A percentile compares a stretch with the other conserved stretches of the same genome.
These are phyloP conservation scores for Fusarium sp. DNA, from an alignment of 2,329 filamentous ascomycete species.

Conservation along the genomic window DNA sequence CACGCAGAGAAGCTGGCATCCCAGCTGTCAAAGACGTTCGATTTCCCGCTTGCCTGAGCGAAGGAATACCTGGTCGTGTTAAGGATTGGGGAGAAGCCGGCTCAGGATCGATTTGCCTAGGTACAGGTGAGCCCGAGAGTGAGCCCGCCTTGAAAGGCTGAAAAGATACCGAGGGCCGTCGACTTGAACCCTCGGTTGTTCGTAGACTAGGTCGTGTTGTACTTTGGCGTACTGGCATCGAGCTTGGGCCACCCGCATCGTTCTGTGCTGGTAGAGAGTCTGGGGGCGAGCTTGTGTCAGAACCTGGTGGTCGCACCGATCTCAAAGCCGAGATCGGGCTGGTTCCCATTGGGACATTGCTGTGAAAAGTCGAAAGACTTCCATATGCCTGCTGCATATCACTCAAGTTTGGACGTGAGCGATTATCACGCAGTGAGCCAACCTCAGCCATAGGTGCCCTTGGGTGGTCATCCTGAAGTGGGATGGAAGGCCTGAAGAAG, in stretches of 20 bases:
- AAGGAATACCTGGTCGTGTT: slow-evolving; percentile 61
- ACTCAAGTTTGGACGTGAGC: slow-evolving; percentile 60
- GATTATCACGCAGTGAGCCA: slow-evolving; percentile 80
- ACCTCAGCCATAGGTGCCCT: slow-evolving; percentile 64
- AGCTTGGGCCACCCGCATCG: slow-evolving; percentile 63
- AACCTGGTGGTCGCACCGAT: slow-evolving; percentile 73
- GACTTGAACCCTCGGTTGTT: slow-evolving; percentile 67
- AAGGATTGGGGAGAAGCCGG: slow-evolving; percentile 69
- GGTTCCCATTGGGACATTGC: slow-evolving; percentile 80
- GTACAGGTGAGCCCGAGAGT: slow-evolving; percentile 86
- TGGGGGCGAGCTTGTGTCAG: slow-evolving; percentile 71
- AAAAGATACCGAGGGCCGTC: slow-evolving; percentile 88
- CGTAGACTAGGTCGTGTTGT: slow-evolving; percentile 56
- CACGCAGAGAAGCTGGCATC: slow-evolving; percentile 79
- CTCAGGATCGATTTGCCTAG: slow-evolving; percentile 63
- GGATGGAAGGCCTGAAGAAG: slow-evolving; percentile 84
- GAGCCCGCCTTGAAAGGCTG: slow-evolving; percentile 97
- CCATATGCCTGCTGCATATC: slow-evolving; percentile 87
- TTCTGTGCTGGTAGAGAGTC: slow-evolving; percentile 63
- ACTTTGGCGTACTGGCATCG: slow-evolving; percentile 63
- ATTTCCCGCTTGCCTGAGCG: slow-evolving; percentile 70
- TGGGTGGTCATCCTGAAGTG: slow-evolving; percentile 63
- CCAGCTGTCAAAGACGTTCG: slow-evolving; percentile 80
- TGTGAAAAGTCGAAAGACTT: slow-evolving; percentile 90
- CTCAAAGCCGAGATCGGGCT: slow-evolving; percentile 88